phyloP scores from a whole-genome alignment of 768 basidiomycete genomes.

The Melanogaster broomeanus region DNA sequence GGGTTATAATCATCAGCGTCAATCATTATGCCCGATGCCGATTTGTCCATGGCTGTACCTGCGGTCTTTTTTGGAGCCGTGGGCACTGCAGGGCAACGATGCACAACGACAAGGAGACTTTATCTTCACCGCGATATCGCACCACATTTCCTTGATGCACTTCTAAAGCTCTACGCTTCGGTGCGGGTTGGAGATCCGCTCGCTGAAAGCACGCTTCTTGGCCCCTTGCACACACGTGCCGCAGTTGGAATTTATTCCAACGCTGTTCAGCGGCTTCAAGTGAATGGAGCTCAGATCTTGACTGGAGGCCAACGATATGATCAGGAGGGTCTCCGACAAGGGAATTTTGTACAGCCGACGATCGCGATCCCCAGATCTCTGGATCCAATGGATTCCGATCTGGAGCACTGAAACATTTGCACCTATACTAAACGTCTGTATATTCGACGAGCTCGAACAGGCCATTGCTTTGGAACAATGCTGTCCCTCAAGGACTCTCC shows the following conservation, averaged over 20 bases:
- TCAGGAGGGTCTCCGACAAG: slow-evolving; percentile 52
- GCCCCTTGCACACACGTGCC: slow-evolving; percentile 77
- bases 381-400: slow-evolving; percentile 52
- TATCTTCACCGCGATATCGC: slow-evolving; percentile 86
- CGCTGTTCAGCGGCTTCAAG: slow-evolving; percentile 62
- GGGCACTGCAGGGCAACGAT: slow-evolving; percentile 74
- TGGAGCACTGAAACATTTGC: slow-evolving; percentile 88
- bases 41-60: slow-evolving; percentile 85
- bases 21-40: slow-evolving; percentile 92
- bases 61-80: slow-evolving; percentile 94
- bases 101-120: slow-evolving; percentile 90
- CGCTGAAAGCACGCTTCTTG: slow-evolving; percentile 68
- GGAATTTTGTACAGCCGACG: slow-evolving; percentile 90
- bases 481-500: slow-evolving; percentile 87
- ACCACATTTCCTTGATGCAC: slow-evolving; percentile 68
- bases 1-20: slow-evolving; percentile 56
- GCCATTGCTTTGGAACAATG: slow-evolving; percentile 91
- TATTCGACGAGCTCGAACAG: slow-evolving; percentile 85
- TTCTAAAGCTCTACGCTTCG: slow-evolving; percentile 71
- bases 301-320: slow-evolving; percentile 65
- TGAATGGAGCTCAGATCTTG: slow-evolving; percentile 74
- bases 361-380: slow-evolving; percentile 68
- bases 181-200: slow-evolving; percentile 88
- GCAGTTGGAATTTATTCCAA: slow-evolving; percentile 67
- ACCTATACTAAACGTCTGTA: slow-evolving; percentile 82